phyloP scores from a whole-genome alignment of 2,329 filamentous ascomycete species.

The Sporothrix inflata region DNA sequence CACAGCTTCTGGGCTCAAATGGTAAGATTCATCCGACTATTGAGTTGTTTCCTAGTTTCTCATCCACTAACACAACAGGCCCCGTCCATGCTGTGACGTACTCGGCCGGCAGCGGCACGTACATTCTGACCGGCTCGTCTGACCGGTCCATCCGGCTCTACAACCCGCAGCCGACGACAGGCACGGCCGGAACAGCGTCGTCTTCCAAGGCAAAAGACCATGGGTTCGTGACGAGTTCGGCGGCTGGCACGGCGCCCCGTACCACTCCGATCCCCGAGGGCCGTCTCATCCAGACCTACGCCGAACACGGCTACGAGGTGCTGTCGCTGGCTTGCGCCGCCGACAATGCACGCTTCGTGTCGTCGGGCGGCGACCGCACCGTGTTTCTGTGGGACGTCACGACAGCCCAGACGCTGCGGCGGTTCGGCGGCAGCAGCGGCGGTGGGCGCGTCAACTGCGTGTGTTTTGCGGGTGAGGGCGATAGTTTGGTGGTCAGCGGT shows the following conservation, averaged over 20 bases:
- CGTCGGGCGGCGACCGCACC: slow-evolving; percentile 84
- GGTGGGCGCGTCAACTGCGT: slow-evolving; percentile 74
- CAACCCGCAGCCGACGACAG: slow-evolving; percentile 65
- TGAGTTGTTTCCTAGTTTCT: neutral
- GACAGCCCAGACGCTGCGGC: slow-evolving; percentile 73
- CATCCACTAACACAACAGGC: slow-evolving; percentile 48
- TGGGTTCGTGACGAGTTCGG: slow-evolving; percentile 29
- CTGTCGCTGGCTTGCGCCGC: slow-evolving; percentile 74
- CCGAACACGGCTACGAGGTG: slow-evolving; percentile 89
- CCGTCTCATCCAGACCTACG: slow-evolving; percentile 81
- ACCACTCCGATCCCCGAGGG: slow-evolving; percentile 46
- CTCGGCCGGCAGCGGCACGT: slow-evolving; percentile 72
- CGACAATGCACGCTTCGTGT: slow-evolving; percentile 84
- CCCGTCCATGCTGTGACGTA: slow-evolving; percentile 74
- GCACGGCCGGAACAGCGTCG: slow-evolving; percentile 32
- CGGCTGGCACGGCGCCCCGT: slow-evolving; percentile 43
- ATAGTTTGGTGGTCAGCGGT: slow-evolving; percentile 71
- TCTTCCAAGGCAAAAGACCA: neutral
- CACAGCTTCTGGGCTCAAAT: slow-evolving; percentile 62
- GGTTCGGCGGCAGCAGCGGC: slow-evolving; percentile 68
- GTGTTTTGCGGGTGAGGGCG: slow-evolving; percentile 74
- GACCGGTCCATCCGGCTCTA: slow-evolving; percentile 86
- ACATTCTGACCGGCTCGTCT: slow-evolving; percentile 81
- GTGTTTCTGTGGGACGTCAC: slow-evolving; percentile 96
- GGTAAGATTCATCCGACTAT: slow-evolving; percentile 46